Base-by-base conservation (phyloP, 805 yeast species). In the Nakazawaea peltata region DNA sequence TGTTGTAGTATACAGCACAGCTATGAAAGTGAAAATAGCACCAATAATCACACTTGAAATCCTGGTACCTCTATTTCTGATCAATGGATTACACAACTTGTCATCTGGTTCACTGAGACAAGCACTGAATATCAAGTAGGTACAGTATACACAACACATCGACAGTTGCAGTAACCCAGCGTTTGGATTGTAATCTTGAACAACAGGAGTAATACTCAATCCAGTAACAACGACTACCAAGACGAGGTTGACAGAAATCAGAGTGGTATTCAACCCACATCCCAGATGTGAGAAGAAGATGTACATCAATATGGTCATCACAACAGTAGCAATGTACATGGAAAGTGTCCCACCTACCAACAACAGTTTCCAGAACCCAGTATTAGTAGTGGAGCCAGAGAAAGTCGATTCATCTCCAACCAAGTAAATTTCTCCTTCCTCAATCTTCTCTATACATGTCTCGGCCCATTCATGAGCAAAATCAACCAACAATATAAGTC, bases 401-500 rank as follows among this genome's bases (percentile, higher is more conserved):
- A n/a, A n/a, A 10, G 23, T 21, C 7, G 23, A 21, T 10, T 7
- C 10, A 30, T 65, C 74, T 31, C 70, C 76, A 40, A 67, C 76
- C 8, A 38, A 66, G 57, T 57, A 59, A 15, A 59, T 58, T 33
- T 77, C 82, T 39, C 82, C 90, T 48, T 79, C 77, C 53, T 92
- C 97, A 28, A 92, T 85, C 48, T 86, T 83, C 44, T 81, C 87
- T 36, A 92, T 69, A 56, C 98, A 92, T 6, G 82, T 83, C 49
- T 92, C 99, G 0, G 97, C 97, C 96, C 97, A 92, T 46, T 90
- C 90, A 57, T 92, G 97, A 4, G 98, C 97, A 67, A 86, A 92
- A 57, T 92, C 98, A 22, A 92, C 97, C 32, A 92, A 63, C 33
- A 92, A 65, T 11, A 94, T 81, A 39, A 92, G 69, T 1, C 98